Percentiles rank a stretch among this genome's conserved stretches.
Evolutionary conservation across 495 filamentous ascomycete genomes (phyloP).

Genomic region (Chaetomidium leptoderma): DNA sequence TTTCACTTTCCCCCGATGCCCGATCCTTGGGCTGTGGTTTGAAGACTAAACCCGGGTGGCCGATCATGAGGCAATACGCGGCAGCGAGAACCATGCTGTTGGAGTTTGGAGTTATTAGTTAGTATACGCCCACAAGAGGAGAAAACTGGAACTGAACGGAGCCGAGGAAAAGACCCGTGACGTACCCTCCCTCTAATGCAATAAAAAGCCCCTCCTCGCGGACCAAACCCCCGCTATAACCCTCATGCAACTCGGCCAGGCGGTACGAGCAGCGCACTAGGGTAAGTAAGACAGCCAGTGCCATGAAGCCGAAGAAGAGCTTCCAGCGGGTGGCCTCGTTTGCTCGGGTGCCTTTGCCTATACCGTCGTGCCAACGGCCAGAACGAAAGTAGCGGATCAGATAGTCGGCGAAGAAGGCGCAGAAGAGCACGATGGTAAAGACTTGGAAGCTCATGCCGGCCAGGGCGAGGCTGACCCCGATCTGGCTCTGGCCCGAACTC

Average conservation of each 20-base stretch:
- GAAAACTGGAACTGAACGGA: too few relatives aligned
- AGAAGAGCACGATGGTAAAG: conserved; percentile 41
- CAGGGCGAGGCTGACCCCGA: conserved; percentile 24
- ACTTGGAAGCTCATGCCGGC: conserved; percentile 41
- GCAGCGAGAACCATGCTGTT: too few relatives aligned
- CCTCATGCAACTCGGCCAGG: conserved; percentile 47
- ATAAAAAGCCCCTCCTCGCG: conserved; percentile 47
- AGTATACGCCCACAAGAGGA: too few relatives aligned
- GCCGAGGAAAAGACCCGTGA: too few relatives aligned
- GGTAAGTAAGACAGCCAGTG: conserved; percentile 43
- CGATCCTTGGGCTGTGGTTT: too few relatives aligned
- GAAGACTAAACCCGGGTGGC: too few relatives aligned
- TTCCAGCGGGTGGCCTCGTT: conserved; percentile 28
- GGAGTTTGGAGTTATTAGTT: too few relatives aligned
- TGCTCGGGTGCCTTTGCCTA: too few relatives aligned
- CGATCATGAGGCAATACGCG: too few relatives aligned
- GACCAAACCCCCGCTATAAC: conserved; percentile 41
- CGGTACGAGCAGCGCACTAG: conserved; percentile 47
- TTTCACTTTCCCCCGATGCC: too few relatives aligned
- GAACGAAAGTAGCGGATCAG: conserved; percentile 29
- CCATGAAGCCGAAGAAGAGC: conserved; percentile 44
- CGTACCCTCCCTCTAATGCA: too few relatives aligned
- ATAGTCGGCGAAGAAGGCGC: conserved; percentile 43
- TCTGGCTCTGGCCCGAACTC: conserved; percentile 23
- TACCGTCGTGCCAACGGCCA: conserved; percentile 9